Percentiles rank a stretch among this genome's conserved stretches.
phyloP scores from a whole-genome alignment of 768 basidiomycete genomes.

The Rhizopogon roseolus region DNA sequence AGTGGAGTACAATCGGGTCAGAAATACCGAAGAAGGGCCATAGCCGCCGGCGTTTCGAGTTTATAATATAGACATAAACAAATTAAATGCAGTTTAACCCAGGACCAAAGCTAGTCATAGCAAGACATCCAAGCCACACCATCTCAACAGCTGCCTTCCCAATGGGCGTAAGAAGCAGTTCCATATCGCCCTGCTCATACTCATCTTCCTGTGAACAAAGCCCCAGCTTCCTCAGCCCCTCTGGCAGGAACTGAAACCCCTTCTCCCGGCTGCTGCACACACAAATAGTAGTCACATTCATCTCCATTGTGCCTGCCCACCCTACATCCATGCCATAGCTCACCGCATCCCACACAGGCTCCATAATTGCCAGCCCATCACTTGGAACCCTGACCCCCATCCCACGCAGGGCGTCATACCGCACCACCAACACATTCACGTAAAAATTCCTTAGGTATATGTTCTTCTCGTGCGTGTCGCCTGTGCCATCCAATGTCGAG shows the following conservation, averaged over 20 bases:
- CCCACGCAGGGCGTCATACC: constrained; percentile 66
- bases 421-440: constrained; percentile 69
- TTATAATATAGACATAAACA: too few species aligned
- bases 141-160: constrained; percentile 49
- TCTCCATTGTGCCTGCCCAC: constrained; percentile 30
- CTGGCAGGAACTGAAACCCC: constrained; percentile 76
- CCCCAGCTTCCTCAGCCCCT: constrained; percentile 74
- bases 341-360: constrained; percentile 49
- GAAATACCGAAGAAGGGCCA: too few species aligned
- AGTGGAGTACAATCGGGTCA: too few species aligned
- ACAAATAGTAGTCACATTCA: constrained; percentile 46
- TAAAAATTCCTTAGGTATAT: constrained; percentile 63
- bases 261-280: constrained; percentile 55
- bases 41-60: too few species aligned
- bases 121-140: constrained; percentile 51
- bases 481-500: constrained; percentile 19
- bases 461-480: constrained; percentile 34
- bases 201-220: constrained; percentile 44
- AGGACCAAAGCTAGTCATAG: constrained; percentile 38
- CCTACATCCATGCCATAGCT: constrained; percentile 27
- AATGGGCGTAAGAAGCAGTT: constrained; percentile 39
- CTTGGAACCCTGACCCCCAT: constrained; percentile 72
- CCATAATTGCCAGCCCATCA: constrained; percentile 63
- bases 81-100: too few species aligned
- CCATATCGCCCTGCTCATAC: constrained; percentile 31